phyloP scores from a whole-genome alignment of 371 early-diverging fungal species.

The Rhizomucor pusillus region DNA sequence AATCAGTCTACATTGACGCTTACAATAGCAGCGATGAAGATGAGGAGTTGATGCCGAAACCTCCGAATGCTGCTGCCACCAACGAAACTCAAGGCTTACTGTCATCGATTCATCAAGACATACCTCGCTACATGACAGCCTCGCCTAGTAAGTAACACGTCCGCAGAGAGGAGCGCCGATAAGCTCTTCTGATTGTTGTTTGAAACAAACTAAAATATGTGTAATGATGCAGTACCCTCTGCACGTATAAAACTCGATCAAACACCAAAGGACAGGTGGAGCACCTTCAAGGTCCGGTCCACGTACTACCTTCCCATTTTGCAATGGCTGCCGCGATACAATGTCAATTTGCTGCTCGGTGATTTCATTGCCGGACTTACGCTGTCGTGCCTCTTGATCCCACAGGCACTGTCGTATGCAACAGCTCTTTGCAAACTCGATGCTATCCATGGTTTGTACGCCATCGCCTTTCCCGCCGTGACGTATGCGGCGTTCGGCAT shows the following conservation, averaged over 20 bases:
- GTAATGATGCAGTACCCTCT: constrained; percentile 28
- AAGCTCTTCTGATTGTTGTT: not conserved
- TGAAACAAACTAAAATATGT: not conserved
- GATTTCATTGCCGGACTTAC: constrained; percentile 88
- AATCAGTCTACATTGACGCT: constrained; percentile 4
- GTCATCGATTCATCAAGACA: constrained; percentile 1
- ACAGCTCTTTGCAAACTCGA: constrained; percentile 79
- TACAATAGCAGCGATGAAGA: constrained; percentile 8
- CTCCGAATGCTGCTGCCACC: not conserved
- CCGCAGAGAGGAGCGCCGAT: not conserved
- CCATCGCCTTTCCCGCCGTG: constrained; percentile 77
- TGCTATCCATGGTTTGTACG: constrained; percentile 86
- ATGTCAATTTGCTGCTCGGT: constrained; percentile 37
- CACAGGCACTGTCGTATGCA: constrained; percentile 89
- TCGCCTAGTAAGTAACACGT: constrained; percentile 17
- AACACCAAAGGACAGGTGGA: constrained; percentile 37
- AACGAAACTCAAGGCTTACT: constrained; percentile 4
- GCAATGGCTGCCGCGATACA: constrained; percentile 85
- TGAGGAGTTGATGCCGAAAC: not conserved
- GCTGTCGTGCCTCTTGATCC: constrained; percentile 84
- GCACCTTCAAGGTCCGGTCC: constrained; percentile 52
- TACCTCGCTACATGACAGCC: constrained; percentile 24
- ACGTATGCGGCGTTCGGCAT: constrained; percentile 92
- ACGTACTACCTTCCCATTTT: constrained; percentile 89
- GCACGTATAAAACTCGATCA: constrained; percentile 21